Percentiles rank a stretch among this genome's conserved stretches.
Conservation (phyloP, 495 filamentous ascomycete species). For the Apiosordaria backusii region DNA sequence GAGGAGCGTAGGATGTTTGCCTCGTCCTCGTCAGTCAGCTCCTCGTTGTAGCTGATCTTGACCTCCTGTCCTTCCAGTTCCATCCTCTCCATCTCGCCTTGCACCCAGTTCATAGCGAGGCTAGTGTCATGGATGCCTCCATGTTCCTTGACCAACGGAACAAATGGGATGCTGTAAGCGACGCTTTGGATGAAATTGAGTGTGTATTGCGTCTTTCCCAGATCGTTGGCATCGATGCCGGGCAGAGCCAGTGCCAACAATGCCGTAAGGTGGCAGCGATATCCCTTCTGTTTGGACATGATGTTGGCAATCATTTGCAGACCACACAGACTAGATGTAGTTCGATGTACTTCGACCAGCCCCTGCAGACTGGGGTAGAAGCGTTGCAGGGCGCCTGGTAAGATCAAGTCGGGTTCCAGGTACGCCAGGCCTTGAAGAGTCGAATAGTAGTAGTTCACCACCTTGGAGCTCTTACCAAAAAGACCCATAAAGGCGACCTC, state of each 20-base stretch:
- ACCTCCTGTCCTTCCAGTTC: conserved; percentile 81
- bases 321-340: conserved; percentile 86
- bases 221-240: conserved; percentile 95
- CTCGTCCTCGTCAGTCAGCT: conserved; percentile 82
- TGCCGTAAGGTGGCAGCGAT: conserved; percentile 91
- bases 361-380: conserved; percentile 97
- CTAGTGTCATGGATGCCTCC: conserved; percentile 69
- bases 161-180: conserved; percentile 90
- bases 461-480: conserved; percentile 87
- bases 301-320: conserved; percentile 84
- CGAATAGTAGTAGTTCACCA: conserved; percentile 86
- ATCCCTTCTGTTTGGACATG: conserved; percentile 87
- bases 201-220: conserved; percentile 92
- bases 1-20: conserved; percentile 91
- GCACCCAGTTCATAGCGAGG: conserved; percentile 90
- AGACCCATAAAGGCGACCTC: conserved; percentile 99
- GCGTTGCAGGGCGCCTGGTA: conserved; percentile 89
- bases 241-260: conserved; percentile 86
- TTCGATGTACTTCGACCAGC: conserved; percentile 94
- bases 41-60: conserved; percentile 76
- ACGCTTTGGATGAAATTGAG: conserved; percentile 92
- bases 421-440: conserved; percentile 85
- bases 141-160: conserved; percentile 68
- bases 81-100: conserved; percentile 87
- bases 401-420: conserved; percentile 85